A percentile compares a stretch with the other conserved stretches of the same genome.
Evolutionary conservation across 768 basidiomycete species (phyloP).

Genomic region (Polyporus arcularius): DNA sequence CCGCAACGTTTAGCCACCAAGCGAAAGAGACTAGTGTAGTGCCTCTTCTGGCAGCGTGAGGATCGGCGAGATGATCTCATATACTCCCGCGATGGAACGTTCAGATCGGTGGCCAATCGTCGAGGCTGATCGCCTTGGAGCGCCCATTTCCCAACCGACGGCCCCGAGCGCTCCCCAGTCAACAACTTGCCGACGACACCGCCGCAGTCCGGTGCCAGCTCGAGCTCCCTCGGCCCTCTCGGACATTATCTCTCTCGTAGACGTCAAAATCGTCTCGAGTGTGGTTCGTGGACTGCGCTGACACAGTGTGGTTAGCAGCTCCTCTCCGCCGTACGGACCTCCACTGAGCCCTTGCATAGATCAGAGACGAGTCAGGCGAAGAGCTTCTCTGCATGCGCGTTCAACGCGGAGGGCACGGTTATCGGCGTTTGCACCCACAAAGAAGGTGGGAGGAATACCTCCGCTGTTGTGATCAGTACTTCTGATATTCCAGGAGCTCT

Average conservation of each 20-base stretch:
- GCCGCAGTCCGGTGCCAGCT: no score
- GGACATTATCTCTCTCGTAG: no score
- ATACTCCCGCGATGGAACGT: background rate
- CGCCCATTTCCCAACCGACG: background rate
- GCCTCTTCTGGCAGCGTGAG: background rate
- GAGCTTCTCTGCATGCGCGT: no score
- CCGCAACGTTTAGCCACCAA: background rate
- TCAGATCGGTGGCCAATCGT: background rate
- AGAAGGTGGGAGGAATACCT: background rate
- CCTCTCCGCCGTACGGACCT: no score
- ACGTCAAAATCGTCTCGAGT: no score
- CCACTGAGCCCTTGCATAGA: no score
- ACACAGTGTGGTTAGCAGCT: no score
- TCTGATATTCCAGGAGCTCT: background rate
- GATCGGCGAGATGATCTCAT: background rate
- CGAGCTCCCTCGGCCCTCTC: no score
- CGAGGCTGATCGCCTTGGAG: background rate
- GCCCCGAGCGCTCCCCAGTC: background rate
- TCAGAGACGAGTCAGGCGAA: no score
- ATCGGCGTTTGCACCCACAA: background rate
- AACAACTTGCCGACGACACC: no score
- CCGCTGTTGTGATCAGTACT: background rate
- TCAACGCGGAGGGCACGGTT: no score
- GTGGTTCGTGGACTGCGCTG: no score
- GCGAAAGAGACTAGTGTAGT: background rate